Evolutionary conservation across 2,329 filamentous ascomycete species (phyloP), one percentile per base, ranked within the genome.

Genomic region (Ambrosiella xylebori): DNA sequence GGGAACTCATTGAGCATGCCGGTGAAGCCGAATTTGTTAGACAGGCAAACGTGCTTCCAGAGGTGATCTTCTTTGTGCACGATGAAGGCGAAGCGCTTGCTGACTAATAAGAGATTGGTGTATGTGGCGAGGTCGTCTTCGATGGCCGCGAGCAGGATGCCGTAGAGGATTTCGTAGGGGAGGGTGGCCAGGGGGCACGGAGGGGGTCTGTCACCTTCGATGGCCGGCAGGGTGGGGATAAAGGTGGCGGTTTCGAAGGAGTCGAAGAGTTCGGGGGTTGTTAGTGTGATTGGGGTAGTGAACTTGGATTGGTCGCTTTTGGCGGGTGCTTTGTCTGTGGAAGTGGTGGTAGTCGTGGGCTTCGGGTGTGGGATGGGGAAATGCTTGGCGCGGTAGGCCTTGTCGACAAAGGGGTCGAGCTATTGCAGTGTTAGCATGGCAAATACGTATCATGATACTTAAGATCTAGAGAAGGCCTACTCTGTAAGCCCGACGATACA

Each of bases 401-500:
- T 81, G 68, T 98, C 89, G 56, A 98, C 91, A 12, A 76, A 74
- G 58, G 83, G 77, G 67, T 97, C 93, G 70, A 98, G 80, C 85
- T 91, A 63, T 7, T 59, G 13, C 8, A 11, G 5, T 35, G 57
- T 67, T 45, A 68, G 60, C 15, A 54, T 37, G 12, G 11, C 12
- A 6, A 15, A 8, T 19, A 50, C 35, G 9, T 7, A 36, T 54
- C 5, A 15, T 50, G 12, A 49, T 41, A 41, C 39, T 41, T 11
- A 41, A 35, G 7, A 50, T 9, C 15, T 2, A 47, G 19, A 3
- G 35, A 45, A 37, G 2, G 65, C 76, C 60, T 71, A 91, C 88
- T 68, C 85, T 82, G 68, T 95, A 97, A 0, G 93, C 93, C 68
- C 85, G 89, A 52, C 93, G 81, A 69, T 98, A 98, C 55, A 94